Evolutionary conservation across 2,329 filamentous ascomycete genomes (phyloP).

Genomic region (Exophiala lecanii-corni): DNA sequence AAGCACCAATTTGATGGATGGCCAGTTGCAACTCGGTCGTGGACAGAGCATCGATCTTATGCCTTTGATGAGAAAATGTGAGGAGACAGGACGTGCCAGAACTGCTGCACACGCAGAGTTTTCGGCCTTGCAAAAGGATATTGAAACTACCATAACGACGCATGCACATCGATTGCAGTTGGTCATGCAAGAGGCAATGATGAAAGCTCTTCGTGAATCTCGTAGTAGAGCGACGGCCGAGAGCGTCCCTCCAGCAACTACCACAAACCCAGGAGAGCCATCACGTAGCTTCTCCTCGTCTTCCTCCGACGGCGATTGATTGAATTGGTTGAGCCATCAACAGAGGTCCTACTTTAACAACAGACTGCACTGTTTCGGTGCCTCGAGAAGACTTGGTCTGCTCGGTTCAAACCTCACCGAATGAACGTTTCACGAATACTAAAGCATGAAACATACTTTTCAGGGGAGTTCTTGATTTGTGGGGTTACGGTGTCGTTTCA

Average conservation of each 20-base stretch:
- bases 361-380: too few relatives aligned
- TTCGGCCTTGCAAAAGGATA: conserved; percentile 6
- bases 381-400: too few relatives aligned
- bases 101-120: conserved; percentile 6
- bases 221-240: conserved; percentile 3
- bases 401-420: too few relatives aligned
- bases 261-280: too few relatives aligned
- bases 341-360: too few relatives aligned
- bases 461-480: too few relatives aligned
- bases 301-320: background rate
- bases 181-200: conserved; percentile 8
- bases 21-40: conserved; percentile 1
- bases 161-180: conserved; percentile 5
- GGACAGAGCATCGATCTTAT: conserved; percentile 5
- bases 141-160: conserved; percentile 4
- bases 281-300: conserved; percentile 3
- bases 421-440: too few relatives aligned
- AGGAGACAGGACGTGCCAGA: conserved; percentile 10
- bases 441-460: too few relatives aligned
- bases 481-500: too few relatives aligned
- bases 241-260: too few relatives aligned
- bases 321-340: too few relatives aligned
- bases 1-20: conserved; percentile 6
- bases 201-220: background rate
- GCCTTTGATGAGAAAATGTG: conserved; percentile 5